Evolutionary conservation across 305 asterid genomes (phyloP).

Genomic region (Withania somnifera): DNA sequence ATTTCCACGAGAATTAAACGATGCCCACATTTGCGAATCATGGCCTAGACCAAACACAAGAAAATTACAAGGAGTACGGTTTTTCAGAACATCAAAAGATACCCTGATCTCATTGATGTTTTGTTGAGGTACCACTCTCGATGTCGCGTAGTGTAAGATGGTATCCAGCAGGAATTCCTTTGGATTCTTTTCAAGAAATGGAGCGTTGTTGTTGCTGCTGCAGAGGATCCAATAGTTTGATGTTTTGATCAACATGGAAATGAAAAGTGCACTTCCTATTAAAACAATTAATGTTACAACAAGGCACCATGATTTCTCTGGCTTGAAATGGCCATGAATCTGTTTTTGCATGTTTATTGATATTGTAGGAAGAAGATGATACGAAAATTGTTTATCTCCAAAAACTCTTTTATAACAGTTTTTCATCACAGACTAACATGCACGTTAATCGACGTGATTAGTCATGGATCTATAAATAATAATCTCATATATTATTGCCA

Average conservation of each 20-base stretch:
- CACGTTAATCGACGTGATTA: not conserved
- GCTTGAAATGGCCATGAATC: slow-evolving; percentile 1
- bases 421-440: not conserved
- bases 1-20: slow-evolving; percentile 51
- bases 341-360: not conserved
- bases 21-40: slow-evolving; percentile 76
- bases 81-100: slow-evolving; percentile 33
- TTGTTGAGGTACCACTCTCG: slow-evolving; percentile 58
- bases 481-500: not conserved
- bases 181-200: not conserved
- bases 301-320: slow-evolving; percentile 30
- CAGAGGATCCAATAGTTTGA: slow-evolving; percentile 15
- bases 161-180: slow-evolving; percentile 35
- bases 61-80: slow-evolving; percentile 35
- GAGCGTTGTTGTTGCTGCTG: slow-evolving; percentile 6
- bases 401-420: not conserved
- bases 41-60: slow-evolving; percentile 74
- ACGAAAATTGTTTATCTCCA: not conserved
- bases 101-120: slow-evolving; percentile 32
- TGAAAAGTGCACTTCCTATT: slow-evolving; percentile 29
- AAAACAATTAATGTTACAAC: slow-evolving; percentile 24
- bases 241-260: slow-evolving; percentile 4
- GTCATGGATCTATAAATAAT: not conserved
- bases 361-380: not conserved
- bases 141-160: slow-evolving; percentile 66